A percentile compares a stretch with the other conserved stretches of the same genome.
Evolutionary conservation across 164 flowering plant species (phyloP).

Genomic region (Magnolia changhungtana): DNA sequence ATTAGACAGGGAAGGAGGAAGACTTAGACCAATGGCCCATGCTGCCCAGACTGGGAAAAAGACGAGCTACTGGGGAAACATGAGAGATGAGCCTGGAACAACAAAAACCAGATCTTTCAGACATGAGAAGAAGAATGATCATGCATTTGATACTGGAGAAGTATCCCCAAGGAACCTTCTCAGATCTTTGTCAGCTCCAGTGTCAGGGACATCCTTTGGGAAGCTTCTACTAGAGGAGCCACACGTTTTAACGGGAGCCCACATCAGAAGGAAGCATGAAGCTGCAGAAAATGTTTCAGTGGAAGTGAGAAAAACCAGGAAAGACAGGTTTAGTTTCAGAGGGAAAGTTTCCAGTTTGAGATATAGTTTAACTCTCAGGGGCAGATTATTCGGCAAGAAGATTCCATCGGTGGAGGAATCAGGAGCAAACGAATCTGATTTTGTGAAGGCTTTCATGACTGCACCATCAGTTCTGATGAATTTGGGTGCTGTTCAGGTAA

Average conservation of each 20-base stretch:
- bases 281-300: conserved; percentile 33
- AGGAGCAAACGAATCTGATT: conserved; percentile 23
- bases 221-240: conserved; percentile 91
- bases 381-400: conserved; percentile 74
- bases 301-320: conserved; percentile 47
- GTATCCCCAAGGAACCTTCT: conserved; percentile 74
- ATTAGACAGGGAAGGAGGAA: conserved; percentile 25
- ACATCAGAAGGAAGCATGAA: conserved; percentile 86
- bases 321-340: conserved; percentile 60
- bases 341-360: conserved; percentile 72
- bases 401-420: conserved; percentile 46
- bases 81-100: conserved; percentile 36
- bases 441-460: conserved; percentile 45
- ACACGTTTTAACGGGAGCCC: conserved; percentile 71
- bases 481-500: conserved; percentile 49
- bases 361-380: conserved; percentile 55
- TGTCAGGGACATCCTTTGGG: conserved; percentile 83
- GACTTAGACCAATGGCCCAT: conserved; percentile 27
- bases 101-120: conserved; percentile 65
- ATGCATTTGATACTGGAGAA: conserved; percentile 26
- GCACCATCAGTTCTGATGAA: conserved; percentile 54
- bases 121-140: conserved; percentile 39
- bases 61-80: conserved; percentile 27
- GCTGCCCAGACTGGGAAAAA: conserved; percentile 19
- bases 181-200: conserved; percentile 91